phyloP scores from a whole-genome alignment of 148 eudicot species.

The Nepenthes gracilis region DNA sequence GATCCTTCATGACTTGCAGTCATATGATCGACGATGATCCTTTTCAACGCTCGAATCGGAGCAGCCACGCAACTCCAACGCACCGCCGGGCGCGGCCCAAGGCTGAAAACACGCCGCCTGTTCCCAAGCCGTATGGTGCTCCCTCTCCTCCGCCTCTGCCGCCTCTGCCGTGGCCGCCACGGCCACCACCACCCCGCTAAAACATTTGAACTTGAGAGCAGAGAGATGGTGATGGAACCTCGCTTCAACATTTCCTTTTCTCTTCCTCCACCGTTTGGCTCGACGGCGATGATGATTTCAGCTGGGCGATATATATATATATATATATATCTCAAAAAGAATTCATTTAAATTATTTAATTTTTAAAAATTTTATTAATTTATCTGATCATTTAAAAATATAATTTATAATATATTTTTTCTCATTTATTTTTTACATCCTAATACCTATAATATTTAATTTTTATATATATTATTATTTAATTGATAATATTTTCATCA shows the following conservation, averaged over 20 bases:
- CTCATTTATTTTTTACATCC: too few relatives aligned
- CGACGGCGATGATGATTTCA: background rate
- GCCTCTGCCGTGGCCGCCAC: constrained; percentile 15
- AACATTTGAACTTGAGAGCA: constrained; percentile 23
- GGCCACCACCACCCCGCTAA: constrained; percentile 29
- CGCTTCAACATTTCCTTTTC: constrained; percentile 18
- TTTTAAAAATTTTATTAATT: too few relatives aligned
- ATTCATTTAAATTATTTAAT: too few relatives aligned
- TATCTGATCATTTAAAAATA: too few relatives aligned
- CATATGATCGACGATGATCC: constrained; percentile 22
- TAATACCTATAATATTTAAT: too few relatives aligned
- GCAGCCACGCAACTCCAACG: constrained; percentile 43
- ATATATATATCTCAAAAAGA: constrained; percentile 9
- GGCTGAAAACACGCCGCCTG: constrained; percentile 38
- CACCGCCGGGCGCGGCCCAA: constrained; percentile 42
- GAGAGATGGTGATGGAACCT: constrained; percentile 14
- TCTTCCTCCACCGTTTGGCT: background rate
- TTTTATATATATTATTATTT: too few relatives aligned
- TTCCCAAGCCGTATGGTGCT: constrained; percentile 41
- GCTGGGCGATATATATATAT: background rate
- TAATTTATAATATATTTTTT: too few relatives aligned
- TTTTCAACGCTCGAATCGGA: constrained; percentile 40
- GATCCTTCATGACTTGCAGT: constrained; percentile 25
- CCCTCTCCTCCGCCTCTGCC: constrained; percentile 25
- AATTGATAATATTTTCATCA: too few relatives aligned